A percentile compares a stretch with the other conserved stretches of the same genome.
These are phyloP conservation scores for Thraustochytrium sp. DNA, from an alignment of 352 stramenopile species.

Conservation along the genomic window DNA sequence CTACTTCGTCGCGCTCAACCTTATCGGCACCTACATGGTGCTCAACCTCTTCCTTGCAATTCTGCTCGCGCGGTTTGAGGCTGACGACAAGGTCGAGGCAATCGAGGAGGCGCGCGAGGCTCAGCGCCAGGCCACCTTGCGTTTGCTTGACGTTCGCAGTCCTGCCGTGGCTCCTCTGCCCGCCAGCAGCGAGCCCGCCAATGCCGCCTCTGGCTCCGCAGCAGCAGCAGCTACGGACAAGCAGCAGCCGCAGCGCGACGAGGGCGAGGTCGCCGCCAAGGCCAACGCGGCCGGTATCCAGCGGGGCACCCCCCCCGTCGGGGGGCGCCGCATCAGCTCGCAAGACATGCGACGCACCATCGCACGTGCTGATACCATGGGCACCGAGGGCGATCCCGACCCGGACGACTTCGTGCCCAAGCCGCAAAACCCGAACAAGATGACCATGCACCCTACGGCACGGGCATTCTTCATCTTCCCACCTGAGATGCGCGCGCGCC, in stretches of 20 bases:
- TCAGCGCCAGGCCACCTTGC: background rate
- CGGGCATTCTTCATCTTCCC: slow-evolving; percentile 26
- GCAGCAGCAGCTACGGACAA: background rate
- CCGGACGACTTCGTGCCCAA: background rate
- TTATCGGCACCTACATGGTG: slow-evolving; percentile 80
- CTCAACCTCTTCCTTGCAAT: slow-evolving; percentile 90
- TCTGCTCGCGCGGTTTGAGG: slow-evolving; percentile 78
- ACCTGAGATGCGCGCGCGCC: slow-evolving; percentile 48
- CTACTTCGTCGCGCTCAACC: slow-evolving; percentile 78
- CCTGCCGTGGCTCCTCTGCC: background rate
- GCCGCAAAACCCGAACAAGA: slow-evolving; percentile 20
- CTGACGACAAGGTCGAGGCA: slow-evolving; percentile 53
- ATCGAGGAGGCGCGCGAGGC: slow-evolving; percentile 37
- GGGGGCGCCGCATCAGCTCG: background rate
- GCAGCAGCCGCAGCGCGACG: background rate
- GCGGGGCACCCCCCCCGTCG: no score
- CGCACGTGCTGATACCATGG: no score
- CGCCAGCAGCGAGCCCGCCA: no score
- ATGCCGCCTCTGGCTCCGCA: no score
- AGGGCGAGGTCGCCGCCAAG: background rate
- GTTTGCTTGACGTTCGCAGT: background rate
- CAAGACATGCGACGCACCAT: background rate
- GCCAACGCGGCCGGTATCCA: no score
- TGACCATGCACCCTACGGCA: slow-evolving; percentile 22
- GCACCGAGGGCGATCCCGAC: background rate